Evolutionary conservation across 2,329 filamentous ascomycete species (phyloP).

Genomic region (Aureobasidium sp.): DNA sequence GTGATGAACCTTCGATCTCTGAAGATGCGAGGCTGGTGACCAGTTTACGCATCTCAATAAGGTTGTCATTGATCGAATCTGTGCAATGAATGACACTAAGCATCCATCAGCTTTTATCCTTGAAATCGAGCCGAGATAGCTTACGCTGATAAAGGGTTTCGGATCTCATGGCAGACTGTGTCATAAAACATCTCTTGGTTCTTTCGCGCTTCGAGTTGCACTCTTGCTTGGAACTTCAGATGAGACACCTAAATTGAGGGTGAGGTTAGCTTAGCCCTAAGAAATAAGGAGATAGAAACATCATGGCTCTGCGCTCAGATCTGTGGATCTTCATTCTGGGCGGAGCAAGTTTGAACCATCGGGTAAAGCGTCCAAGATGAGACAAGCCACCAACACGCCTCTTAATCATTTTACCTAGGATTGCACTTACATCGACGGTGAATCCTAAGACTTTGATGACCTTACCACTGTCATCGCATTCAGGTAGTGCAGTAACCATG

Average conservation of each 20-base stretch:
- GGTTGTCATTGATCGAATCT: conserved; percentile 23
- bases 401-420: too few species aligned
- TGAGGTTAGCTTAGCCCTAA: too few species aligned
- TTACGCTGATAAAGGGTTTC: conserved; percentile 36
- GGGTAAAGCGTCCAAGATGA: too few species aligned
- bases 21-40: conserved; percentile 16
- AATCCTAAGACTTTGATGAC: conserved; percentile 26
- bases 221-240: conserved; percentile 27
- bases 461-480: conserved; percentile 25
- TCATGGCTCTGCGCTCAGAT: too few species aligned
- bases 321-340: too few species aligned
- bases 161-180: conserved; percentile 24
- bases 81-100: conserved; percentile 36
- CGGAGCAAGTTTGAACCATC: too few species aligned
- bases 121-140: conserved; percentile 16
- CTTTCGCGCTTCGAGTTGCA: conserved; percentile 29
- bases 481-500: conserved; percentile 27
- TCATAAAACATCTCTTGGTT: conserved; percentile 24
- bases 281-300: too few species aligned
- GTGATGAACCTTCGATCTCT: neutral
- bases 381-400: too few species aligned
- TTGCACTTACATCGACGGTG: conserved; percentile 25
- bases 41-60: neutral
- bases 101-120: neutral
- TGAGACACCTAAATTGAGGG: conserved; percentile 17